Conservation (phyloP, 305 asterid species). For the Fraxinus nigra region DNA sequence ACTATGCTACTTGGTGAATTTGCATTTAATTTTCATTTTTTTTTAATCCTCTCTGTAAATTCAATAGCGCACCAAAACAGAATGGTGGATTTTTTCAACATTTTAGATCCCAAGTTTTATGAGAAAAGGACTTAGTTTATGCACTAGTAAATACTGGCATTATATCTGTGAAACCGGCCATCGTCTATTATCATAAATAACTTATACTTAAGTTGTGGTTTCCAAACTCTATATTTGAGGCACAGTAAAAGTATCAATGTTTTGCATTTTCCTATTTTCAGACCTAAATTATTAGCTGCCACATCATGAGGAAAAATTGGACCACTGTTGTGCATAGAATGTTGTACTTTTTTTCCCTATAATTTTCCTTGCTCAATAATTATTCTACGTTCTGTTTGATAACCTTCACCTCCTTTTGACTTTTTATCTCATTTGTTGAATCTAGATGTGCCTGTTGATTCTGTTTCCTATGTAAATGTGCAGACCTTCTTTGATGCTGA, state of each 20-base stretch:
- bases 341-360: neutral
- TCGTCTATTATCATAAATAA: neutral
- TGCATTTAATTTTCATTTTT: neutral
- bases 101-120: neutral
- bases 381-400: neutral
- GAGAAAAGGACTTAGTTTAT: neutral
- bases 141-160: neutral
- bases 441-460: neutral
- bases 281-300: neutral
- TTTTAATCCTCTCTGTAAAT: neutral
- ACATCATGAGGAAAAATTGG: neutral
- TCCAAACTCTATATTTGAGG: neutral
- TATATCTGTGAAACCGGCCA: neutral
- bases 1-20: neutral
- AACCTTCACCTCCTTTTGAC: constrained; percentile 1
- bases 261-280: neutral
- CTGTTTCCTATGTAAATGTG: constrained; percentile 16
- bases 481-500: constrained; percentile 88
- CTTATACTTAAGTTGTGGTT: neutral
- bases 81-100: neutral
- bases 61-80: neutral
- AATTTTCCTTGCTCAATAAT: neutral
- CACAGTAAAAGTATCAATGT: neutral
- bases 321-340: neutral
- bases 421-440: constrained; percentile 1